Percentiles rank a stretch among this genome's conserved stretches.
Evolutionary conservation across 2,329 filamentous ascomycete species (phyloP).

Genomic region (Venturia asperata): DNA sequence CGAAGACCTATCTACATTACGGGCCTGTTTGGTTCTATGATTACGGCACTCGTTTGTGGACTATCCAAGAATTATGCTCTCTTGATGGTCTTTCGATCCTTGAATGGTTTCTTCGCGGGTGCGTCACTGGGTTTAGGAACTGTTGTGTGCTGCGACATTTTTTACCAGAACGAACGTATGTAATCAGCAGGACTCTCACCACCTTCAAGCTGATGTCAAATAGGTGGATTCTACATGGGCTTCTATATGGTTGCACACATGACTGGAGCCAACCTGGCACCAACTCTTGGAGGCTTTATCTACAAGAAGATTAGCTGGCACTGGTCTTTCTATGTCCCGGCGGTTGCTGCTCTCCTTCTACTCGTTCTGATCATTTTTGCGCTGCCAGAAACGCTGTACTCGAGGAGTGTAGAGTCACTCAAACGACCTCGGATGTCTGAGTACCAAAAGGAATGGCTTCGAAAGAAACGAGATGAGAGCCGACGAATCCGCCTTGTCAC

Average conservation of each 20-base stretch:
- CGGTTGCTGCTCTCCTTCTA: slow-evolving; percentile 10
- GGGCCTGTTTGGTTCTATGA: not conserved
- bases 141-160: slow-evolving; percentile 17
- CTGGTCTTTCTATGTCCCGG: slow-evolving; percentile 19
- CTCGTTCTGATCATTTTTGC: slow-evolving; percentile 1
- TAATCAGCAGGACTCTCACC: not conserved
- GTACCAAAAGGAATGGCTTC: slow-evolving; percentile 14
- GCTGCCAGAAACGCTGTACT: slow-evolving; percentile 21
- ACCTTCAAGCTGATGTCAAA: not conserved
- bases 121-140: slow-evolving; percentile 16
- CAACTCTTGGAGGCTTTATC: slow-evolving; percentile 19
- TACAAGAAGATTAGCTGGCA: slow-evolving; percentile 17
- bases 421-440: slow-evolving; percentile 5
- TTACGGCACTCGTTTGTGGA: slow-evolving; percentile 1
- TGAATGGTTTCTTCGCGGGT: slow-evolving; percentile 15
- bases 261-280: slow-evolving; percentile 19
- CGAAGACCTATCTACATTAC: slow-evolving; percentile 19
- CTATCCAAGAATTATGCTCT: slow-evolving; percentile 7
- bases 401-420: slow-evolving; percentile 6
- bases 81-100: slow-evolving; percentile 8
- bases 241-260: slow-evolving; percentile 18
- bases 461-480: slow-evolving; percentile 5
- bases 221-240: slow-evolving; percentile 18
- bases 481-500: slow-evolving; percentile 8
- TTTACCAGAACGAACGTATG: slow-evolving; percentile 19